Percentiles rank a stretch among this genome's conserved stretches.
Conservation (phyloP, 140 eudicot genomes). For the Bidens hawaiensis region DNA sequence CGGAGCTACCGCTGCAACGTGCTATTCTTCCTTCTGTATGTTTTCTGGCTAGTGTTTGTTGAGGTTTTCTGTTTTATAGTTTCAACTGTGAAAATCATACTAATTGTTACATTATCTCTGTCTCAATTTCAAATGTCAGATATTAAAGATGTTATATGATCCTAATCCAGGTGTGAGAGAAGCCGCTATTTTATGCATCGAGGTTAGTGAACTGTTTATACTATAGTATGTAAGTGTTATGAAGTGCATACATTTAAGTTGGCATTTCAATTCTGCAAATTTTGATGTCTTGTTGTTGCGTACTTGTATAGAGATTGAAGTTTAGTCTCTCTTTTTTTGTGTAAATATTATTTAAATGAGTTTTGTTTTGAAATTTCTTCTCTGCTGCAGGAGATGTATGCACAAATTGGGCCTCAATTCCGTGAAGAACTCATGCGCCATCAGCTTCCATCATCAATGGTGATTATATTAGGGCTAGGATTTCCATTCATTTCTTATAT, state of each 20-base stretch:
- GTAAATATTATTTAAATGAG: background rate
- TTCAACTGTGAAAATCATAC: background rate
- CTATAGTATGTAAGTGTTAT: constrained; percentile 5
- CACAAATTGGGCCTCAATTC: constrained; percentile 92
- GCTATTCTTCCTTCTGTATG: constrained; percentile 97
- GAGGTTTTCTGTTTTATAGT: constrained; percentile 5
- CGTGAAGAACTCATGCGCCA: constrained; percentile 91
- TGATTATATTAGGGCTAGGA: constrained; percentile 22
- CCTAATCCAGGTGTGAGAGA: constrained; percentile 92
- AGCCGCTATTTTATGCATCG: constrained; percentile 89
- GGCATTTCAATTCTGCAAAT: background rate
- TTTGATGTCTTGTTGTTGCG: background rate
- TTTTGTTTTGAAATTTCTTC: constrained; percentile 3
- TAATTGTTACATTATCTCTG: background rate
- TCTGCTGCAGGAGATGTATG: constrained; percentile 86
- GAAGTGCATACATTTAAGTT: constrained; percentile 10
- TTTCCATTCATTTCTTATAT: background rate
- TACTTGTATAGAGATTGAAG: background rate
- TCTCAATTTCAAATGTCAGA: constrained; percentile 41
- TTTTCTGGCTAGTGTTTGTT: background rate
- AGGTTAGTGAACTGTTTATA: constrained; percentile 48
- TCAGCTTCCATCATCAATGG: constrained; percentile 79
- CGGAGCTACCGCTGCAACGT: constrained; percentile 95
- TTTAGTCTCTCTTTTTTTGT: constrained; percentile 1
- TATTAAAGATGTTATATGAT: constrained; percentile 89